These are phyloP conservation scores for Mortierella alpina DNA, from an alignment of 192 early-diverging fungal genomes.

Conservation along the genomic window DNA sequence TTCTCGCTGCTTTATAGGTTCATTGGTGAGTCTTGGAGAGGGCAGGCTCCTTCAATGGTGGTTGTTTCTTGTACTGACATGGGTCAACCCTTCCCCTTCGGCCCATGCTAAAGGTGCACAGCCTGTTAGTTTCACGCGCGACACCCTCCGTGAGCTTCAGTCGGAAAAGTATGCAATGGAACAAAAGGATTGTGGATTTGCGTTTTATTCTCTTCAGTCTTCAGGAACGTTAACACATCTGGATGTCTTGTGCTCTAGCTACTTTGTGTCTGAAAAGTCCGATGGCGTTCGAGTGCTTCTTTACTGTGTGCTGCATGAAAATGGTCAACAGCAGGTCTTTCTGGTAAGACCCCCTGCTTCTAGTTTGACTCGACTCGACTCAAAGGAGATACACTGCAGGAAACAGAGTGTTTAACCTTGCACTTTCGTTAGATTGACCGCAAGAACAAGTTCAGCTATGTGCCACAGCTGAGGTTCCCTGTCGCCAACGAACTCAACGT, in stretches of 20 bases:
- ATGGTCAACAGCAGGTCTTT: conserved; percentile 60
- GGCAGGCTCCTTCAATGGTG: too few species aligned
- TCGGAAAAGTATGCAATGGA: conserved; percentile 65
- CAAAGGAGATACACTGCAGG: too few species aligned
- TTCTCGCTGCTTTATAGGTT: conserved; percentile 16
- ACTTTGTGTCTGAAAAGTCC: conserved; percentile 87
- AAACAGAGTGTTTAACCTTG: conserved; percentile 1
- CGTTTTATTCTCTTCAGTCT: not conserved
- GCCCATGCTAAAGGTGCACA: conserved; percentile 68
- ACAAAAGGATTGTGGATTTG: too few species aligned
- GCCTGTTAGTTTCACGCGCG: conserved; percentile 68
- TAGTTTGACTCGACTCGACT: not conserved
- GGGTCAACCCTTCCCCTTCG: too few species aligned
- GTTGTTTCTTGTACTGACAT: not conserved
- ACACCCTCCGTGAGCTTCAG: conserved; percentile 61
- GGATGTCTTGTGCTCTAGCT: conserved; percentile 49
- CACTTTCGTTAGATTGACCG: conserved; percentile 75
- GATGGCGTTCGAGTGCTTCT: conserved; percentile 80
- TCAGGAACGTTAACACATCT: not conserved
- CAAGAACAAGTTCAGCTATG: conserved; percentile 83
- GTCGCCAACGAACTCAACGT: conserved; percentile 50
- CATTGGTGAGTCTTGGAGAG: conserved; percentile 13
- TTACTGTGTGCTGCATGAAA: conserved; percentile 43
- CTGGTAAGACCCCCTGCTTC: conserved; percentile 53
- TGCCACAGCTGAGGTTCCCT: conserved; percentile 73